These are phyloP conservation scores for Farysia itapuensis DNA, from an alignment of 1,284 basidiomycete species.

Conservation along the genomic window DNA sequence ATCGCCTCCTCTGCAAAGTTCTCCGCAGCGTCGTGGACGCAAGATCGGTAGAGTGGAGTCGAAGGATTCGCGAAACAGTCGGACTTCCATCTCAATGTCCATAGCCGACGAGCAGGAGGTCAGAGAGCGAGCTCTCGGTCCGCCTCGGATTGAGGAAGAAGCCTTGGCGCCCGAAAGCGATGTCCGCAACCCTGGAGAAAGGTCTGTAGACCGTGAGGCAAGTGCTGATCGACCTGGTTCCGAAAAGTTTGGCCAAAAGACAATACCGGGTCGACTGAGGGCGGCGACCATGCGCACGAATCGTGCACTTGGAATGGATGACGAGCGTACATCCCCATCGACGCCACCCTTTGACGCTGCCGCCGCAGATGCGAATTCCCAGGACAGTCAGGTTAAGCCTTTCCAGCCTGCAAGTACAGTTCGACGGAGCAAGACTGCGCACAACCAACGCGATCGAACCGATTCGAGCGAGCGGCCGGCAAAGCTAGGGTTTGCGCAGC, in stretches of 20 bases:
- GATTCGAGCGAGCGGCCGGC: conserved; percentile 9
- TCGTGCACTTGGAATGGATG: conserved; percentile 18
- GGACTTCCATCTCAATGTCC: conserved; percentile 21
- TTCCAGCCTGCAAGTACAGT: neutral
- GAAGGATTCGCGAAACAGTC: conserved; percentile 11
- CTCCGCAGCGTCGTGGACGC: conserved; percentile 9
- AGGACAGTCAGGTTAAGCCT: neutral
- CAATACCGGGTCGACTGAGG: conserved; percentile 6
- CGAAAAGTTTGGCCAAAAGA: conserved; percentile 5
- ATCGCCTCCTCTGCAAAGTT: conserved; percentile 10
- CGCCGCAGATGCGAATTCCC: conserved; percentile 2
- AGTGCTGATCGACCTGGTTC: conserved; percentile 1
- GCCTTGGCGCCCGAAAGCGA: neutral
- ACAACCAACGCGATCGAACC: neutral
- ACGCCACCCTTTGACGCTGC: conserved; percentile 50
- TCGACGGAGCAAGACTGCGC: neutral
- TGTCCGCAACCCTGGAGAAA: neutral
- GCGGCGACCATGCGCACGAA: neutral
- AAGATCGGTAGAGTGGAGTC: conserved; percentile 9
- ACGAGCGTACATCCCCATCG: conserved; percentile 31
- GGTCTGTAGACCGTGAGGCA: neutral
- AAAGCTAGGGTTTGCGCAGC: conserved; percentile 28
- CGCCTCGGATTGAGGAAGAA: conserved; percentile 15
- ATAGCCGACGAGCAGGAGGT: conserved; percentile 34
- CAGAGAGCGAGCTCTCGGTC: conserved; percentile 6